Percentiles rank a stretch among this genome's conserved stretches.
Conservation (phyloP, 2,329 filamentous ascomycete genomes). For the Colletotrichum zoysiae region DNA sequence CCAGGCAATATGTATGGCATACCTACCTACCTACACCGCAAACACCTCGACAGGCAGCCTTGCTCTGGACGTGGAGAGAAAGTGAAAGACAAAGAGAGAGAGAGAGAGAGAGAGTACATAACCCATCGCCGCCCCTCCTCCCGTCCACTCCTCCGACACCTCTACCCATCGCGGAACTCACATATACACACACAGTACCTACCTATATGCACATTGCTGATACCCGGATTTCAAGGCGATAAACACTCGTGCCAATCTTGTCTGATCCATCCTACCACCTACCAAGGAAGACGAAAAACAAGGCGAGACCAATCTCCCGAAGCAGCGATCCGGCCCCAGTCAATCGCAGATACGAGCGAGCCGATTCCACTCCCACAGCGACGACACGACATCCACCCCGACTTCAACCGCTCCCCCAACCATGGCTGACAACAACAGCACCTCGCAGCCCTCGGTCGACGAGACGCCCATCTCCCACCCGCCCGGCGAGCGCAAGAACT, state of each 20-base stretch:
- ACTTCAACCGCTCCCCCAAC: slow-evolving; percentile 22
- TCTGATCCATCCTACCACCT: slow-evolving; percentile 26
- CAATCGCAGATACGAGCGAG: slow-evolving; percentile 27
- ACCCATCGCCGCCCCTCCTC: slow-evolving; percentile 19
- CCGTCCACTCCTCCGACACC: slow-evolving; percentile 15
- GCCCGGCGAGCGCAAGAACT: slow-evolving; percentile 69
- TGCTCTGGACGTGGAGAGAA: not conserved
- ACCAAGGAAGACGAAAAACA: slow-evolving; percentile 22
- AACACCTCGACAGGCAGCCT: no score
- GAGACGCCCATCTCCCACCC: slow-evolving; percentile 69
- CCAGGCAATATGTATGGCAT: no score
- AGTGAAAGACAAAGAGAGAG: not conserved
- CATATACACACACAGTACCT: not conserved
- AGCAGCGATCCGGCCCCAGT: slow-evolving; percentile 11
- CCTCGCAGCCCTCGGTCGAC: slow-evolving; percentile 57
- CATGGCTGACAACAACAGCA: slow-evolving; percentile 51
- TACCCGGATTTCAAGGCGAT: slow-evolving; percentile 18
- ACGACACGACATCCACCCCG: not conserved
- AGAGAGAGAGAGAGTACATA: slow-evolving; percentile 19
- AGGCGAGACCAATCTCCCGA: slow-evolving; percentile 19
- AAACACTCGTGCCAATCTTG: slow-evolving; percentile 13
- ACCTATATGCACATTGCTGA: not conserved
- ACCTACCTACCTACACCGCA: no score
- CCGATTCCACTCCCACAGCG: not conserved
- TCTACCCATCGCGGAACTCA: slow-evolving; percentile 13